Base-by-base conservation (phyloP, 495 filamentous ascomycete species). In the Trichoderma erinaceum region DNA sequence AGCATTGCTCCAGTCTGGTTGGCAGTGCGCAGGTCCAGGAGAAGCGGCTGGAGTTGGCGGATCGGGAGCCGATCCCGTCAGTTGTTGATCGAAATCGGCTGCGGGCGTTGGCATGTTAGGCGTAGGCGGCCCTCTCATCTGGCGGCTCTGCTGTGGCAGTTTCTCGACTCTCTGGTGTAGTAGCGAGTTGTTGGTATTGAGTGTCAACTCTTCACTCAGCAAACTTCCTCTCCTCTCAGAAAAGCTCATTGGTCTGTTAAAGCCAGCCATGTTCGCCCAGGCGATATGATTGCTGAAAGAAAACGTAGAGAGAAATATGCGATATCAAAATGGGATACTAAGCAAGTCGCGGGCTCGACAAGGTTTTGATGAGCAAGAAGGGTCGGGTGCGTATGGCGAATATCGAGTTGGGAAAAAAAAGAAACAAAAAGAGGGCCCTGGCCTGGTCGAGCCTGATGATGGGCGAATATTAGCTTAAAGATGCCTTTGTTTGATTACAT, bases 1-100 rank as follows among this genome's bases (percentile, higher is more conserved):
- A 18, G 78, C 81, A 65, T 77, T 78, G 68, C 78, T 85, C 84
- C 84, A 86, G 70, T 82, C 82, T 41, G 80, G 79, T 50, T 81
- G 80, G 50, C 76, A 72, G 66, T 84, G 77, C 18, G 83, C 81
- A 15, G 83, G 84, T 0, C 84, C 82, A 38, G 84, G 84, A 52
- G 83, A 85, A 48, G 83, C 84, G 5, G 83, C 84, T 0, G 84
- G 84, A 4, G 84, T 86, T 13, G 84, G 84, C 25, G 84, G 84
- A 5, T 82, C 83, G 1, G 83, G 83, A 2, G 83, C 83, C 41
- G 81, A 83, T n/a, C 81, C 81, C 23, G 80, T 81, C 48, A 82
- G 75, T 68, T 79, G 76, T 64, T 83, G 80, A 48, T 85, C 83
- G 68, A 84, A 84, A 63, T 85, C 83, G 41, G 82, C 81, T 8